A percentile compares a stretch with the other conserved stretches of the same genome.
phyloP scores from a whole-genome alignment of 2,329 filamentous ascomycete species.

The Sclerotinia trifoliorum region DNA sequence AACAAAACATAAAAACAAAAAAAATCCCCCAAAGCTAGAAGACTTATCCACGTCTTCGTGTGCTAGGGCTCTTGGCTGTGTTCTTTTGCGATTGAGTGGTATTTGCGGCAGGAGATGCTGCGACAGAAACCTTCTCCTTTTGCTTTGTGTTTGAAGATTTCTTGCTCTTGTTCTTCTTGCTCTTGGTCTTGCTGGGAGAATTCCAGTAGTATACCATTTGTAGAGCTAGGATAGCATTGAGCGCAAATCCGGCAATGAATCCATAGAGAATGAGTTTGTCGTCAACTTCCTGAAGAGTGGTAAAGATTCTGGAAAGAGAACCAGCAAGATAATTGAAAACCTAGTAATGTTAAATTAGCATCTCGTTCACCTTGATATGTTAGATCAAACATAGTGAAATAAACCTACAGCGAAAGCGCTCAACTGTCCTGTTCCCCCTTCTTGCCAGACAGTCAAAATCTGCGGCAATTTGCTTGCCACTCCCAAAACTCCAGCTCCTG shows the following conservation, averaged over 20 bases:
- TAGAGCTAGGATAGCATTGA: conserved; percentile 80
- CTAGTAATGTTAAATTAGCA: conserved; percentile 47
- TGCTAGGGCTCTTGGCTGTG: conserved; percentile 36
- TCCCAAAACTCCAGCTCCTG: conserved; percentile 76
- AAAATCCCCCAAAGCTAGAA: not conserved
- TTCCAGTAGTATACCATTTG: conserved; percentile 99
- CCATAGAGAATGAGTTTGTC: conserved; percentile 95
- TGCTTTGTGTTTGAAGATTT: conserved; percentile 44
- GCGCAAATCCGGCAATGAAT: conserved; percentile 84
- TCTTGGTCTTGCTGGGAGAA: conserved; percentile 42
- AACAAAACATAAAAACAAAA: not conserved
- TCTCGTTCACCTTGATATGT: not conserved
- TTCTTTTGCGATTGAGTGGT: conserved; percentile 24
- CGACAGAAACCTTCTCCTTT: conserved; percentile 37
- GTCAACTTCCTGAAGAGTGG: conserved; percentile 94
- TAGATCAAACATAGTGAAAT: conserved; percentile 2
- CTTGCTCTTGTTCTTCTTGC: conserved; percentile 23
- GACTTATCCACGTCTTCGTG: conserved; percentile 37
- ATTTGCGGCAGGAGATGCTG: conserved; percentile 24
- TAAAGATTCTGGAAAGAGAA: conserved; percentile 93
- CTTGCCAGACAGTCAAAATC: conserved; percentile 78
- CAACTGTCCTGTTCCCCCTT: conserved; percentile 90
- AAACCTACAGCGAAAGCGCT: conserved; percentile 85
- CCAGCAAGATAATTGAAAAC: conserved; percentile 98
- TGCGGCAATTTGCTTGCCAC: conserved; percentile 93